These are phyloP conservation scores for Prillingera fragicola DNA, from an alignment of 1,284 basidiomycete genomes.

Conservation along the genomic window DNA sequence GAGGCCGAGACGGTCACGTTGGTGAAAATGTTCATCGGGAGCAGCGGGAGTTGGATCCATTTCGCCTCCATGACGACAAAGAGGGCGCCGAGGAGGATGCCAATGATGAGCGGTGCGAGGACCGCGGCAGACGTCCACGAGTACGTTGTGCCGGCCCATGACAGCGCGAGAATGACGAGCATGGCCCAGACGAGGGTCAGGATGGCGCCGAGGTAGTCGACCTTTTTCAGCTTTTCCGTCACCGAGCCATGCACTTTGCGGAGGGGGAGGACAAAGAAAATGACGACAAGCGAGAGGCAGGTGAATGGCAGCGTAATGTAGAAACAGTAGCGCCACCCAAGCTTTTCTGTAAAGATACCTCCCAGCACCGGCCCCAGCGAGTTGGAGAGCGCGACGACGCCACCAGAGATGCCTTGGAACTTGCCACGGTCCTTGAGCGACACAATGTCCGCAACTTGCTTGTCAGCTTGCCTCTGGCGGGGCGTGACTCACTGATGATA, in stretches of 20 bases:
- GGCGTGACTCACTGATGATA: constrained; percentile 31
- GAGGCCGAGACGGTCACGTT: constrained; percentile 63
- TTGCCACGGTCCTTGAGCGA: constrained; percentile 48
- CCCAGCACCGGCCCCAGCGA: constrained; percentile 46
- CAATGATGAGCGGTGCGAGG: constrained; percentile 58
- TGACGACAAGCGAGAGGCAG: constrained; percentile 53
- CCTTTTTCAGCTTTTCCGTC: constrained; percentile 57
- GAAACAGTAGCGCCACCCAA: constrained; percentile 53
- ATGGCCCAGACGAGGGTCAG: constrained; percentile 60
- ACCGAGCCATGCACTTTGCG: constrained; percentile 60
- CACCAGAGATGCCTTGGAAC: constrained; percentile 46
- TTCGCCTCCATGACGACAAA: constrained; percentile 72
- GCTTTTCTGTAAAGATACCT: constrained; percentile 41
- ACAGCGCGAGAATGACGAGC: constrained; percentile 62
- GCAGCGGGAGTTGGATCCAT: constrained; percentile 60
- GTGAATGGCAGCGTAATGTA: constrained; percentile 64
- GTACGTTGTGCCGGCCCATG: constrained; percentile 68
- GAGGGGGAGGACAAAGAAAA: constrained; percentile 61
- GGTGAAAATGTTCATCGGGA: constrained; percentile 69
- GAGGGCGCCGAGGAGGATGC: constrained; percentile 54
- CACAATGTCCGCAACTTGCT: constrained; percentile 39
- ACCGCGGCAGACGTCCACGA: constrained; percentile 63
- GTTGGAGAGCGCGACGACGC: constrained; percentile 41
- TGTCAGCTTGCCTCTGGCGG: background rate
- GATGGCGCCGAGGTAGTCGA: constrained; percentile 62